These are phyloP conservation scores for Dictyostelium capitatum DNA, from an alignment of 78 protist genomes.

Conservation along the genomic window DNA sequence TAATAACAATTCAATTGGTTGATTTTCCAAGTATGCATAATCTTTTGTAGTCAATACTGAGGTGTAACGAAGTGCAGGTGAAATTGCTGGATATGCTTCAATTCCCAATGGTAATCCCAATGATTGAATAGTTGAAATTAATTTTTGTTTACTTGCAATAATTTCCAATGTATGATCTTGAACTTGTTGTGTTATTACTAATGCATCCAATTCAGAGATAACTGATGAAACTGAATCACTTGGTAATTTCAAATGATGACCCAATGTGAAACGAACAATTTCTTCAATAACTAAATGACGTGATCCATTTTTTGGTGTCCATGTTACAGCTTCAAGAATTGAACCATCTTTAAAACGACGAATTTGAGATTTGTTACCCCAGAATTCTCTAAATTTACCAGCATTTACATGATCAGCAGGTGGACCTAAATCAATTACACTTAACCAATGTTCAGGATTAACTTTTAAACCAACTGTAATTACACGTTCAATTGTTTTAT, in stretches of 20 bases:
- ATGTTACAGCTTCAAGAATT: slow-evolving; percentile 59
- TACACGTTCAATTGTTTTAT: background rate
- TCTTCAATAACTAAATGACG: slow-evolving; percentile 63
- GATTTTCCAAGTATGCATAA: slow-evolving; percentile 6
- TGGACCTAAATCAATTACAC: slow-evolving; percentile 69
- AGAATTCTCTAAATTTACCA: slow-evolving; percentile 28
- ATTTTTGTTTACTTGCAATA: slow-evolving; percentile 16
- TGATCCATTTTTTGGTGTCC: slow-evolving; percentile 36
- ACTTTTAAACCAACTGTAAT: slow-evolving; percentile 32
- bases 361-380: slow-evolving; percentile 75
- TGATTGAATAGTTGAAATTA: background rate
- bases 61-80: slow-evolving; percentile 77
- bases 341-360: slow-evolving; percentile 84
- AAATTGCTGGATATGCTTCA: slow-evolving; percentile 22
- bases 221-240: background rate
- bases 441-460: slow-evolving; percentile 43
- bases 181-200: background rate
- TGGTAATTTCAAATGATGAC: slow-evolving; percentile 35
- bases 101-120: slow-evolving; percentile 46
- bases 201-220: slow-evolving; percentile 33
- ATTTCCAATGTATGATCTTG: background rate
- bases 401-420: slow-evolving; percentile 70
- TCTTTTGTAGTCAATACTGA: background rate
- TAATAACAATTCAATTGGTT: slow-evolving; percentile 28
- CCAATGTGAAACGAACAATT: slow-evolving; percentile 37